Percentiles rank a stretch among this genome's conserved stretches.
These are phyloP conservation scores for Talaromyces rugulosus DNA, from an alignment of 2,329 filamentous ascomycete species.

Conservation along the genomic window DNA sequence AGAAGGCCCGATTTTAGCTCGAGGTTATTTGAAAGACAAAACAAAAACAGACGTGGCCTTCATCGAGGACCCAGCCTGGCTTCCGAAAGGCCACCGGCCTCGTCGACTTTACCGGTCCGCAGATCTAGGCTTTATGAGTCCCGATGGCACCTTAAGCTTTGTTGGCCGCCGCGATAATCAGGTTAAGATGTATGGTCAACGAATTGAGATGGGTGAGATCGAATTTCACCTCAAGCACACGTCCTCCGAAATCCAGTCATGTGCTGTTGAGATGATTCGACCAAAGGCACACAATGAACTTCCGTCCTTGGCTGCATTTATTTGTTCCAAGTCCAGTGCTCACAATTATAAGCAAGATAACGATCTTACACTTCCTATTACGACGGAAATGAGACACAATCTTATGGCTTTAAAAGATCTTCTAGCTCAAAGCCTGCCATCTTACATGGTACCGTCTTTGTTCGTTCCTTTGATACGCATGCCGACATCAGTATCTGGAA, in stretches of 20 bases:
- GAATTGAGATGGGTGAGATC: conserved; percentile 39
- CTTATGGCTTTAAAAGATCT: background rate
- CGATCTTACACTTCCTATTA: background rate
- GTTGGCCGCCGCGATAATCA: conserved; percentile 34
- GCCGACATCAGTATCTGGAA: background rate
- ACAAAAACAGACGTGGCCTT: conserved; percentile 33
- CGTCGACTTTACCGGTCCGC: conserved; percentile 34
- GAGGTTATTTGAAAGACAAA: conserved; percentile 43
- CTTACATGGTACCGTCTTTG: conserved; percentile 5
- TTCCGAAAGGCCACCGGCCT: conserved; percentile 23
- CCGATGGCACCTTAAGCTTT: conserved; percentile 30
- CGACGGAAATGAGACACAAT: background rate
- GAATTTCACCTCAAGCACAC: conserved; percentile 27
- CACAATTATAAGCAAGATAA: background rate
- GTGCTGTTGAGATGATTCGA: background rate
- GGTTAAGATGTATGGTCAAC: conserved; percentile 39
- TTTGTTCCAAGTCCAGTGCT: background rate
- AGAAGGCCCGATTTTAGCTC: conserved; percentile 35
- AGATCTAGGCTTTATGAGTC: conserved; percentile 29
- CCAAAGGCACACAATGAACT: background rate
- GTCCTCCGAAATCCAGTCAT: conserved; percentile 17
- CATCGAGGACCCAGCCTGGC: conserved; percentile 36
- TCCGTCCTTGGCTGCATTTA: background rate
- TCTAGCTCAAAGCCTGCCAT: background rate
- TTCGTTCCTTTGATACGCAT: background rate